These are phyloP conservation scores for Phaeodactylum tricornutum DNA, from an alignment of 108 stramenopile genomes.

Conservation along the genomic window DNA sequence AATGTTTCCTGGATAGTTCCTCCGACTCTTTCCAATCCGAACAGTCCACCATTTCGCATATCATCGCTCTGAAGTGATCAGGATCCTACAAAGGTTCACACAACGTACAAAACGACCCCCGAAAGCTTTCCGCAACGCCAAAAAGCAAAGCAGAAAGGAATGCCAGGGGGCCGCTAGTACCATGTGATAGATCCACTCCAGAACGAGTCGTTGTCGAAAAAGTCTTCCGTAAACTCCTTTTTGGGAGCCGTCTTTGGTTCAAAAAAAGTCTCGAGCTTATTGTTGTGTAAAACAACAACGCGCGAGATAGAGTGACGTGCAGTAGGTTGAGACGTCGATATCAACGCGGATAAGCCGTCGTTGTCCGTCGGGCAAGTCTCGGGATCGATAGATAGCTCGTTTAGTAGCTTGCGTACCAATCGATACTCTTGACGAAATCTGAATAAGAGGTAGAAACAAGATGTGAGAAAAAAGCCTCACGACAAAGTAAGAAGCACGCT, in stretches of 20 bases:
- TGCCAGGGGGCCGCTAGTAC: conserved; percentile 52
- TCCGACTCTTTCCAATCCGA: too few relatives aligned
- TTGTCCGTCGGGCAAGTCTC: conserved; percentile 14
- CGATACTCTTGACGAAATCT: conserved; percentile 82
- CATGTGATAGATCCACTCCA: conserved; percentile 86
- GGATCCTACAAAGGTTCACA: too few relatives aligned
- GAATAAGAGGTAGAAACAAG: conserved; percentile 2
- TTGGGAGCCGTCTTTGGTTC: conserved; percentile 17
- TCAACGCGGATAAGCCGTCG: conserved; percentile 17
- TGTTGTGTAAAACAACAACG: conserved; percentile 70
- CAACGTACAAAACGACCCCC: too few relatives aligned
- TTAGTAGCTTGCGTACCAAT: conserved; percentile 44
- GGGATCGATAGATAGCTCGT: conserved; percentile 36
- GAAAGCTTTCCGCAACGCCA: too few relatives aligned
- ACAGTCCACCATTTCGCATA: too few relatives aligned
- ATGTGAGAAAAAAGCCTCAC: conserved; percentile 4
- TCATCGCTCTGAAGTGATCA: too few relatives aligned
- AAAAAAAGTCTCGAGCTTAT: conserved; percentile 68
- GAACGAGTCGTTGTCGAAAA: conserved; percentile 87
- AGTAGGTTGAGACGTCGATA: conserved; percentile 13
- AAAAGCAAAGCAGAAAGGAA: too few relatives aligned
- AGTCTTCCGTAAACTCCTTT: conserved; percentile 27
- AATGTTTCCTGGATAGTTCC: too few relatives aligned
- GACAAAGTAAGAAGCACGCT: not conserved
- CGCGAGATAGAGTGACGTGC: conserved; percentile 61